Percentiles rank a stretch among this genome's conserved stretches.
phyloP scores from a whole-genome alignment of 495 filamentous ascomycete genomes.

The Podospora pseudocomata region DNA sequence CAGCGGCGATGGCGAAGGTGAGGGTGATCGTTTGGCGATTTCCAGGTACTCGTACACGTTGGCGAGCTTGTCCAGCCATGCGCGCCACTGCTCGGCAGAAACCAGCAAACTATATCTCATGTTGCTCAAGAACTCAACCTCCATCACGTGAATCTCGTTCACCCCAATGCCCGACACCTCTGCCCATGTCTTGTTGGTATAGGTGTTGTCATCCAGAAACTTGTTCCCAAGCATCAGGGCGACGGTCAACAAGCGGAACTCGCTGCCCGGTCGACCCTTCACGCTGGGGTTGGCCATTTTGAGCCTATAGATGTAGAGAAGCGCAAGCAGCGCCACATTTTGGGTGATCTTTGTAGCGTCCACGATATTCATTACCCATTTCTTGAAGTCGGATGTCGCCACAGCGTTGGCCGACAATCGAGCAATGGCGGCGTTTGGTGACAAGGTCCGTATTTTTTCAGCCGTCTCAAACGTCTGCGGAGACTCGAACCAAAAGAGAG shows the following conservation, averaged over 20 bases:
- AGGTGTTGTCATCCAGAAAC: constrained; percentile 98
- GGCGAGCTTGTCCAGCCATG: constrained; percentile 77
- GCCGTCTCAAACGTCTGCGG: constrained; percentile 68
- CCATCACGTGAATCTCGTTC: constrained; percentile 96
- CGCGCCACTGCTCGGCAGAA: constrained; percentile 76
- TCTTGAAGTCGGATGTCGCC: constrained; percentile 72
- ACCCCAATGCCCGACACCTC: constrained; percentile 96
- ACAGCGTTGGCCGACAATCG: constrained; percentile 66
- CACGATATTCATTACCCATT: constrained; percentile 89
- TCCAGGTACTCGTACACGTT: constrained; percentile 80
- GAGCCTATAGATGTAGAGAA: constrained; percentile 89
- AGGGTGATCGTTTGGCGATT: constrained; percentile 36
- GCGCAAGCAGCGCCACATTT: constrained; percentile 87
- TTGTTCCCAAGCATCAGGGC: constrained; percentile 99
- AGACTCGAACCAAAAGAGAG: constrained; percentile 98
- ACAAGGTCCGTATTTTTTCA: constrained; percentile 56
- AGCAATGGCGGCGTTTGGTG: constrained; percentile 40
- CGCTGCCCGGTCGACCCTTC: constrained; percentile 86
- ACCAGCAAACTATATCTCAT: constrained; percentile 91
- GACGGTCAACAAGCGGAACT: constrained; percentile 91
- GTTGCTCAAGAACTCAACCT: constrained; percentile 98
- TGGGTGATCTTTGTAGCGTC: constrained; percentile 95
- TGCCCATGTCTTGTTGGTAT: constrained; percentile 99
- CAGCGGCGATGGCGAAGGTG: constrained; percentile 36
- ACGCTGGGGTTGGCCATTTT: constrained; percentile 86